Evolutionary conservation across 441 rosid species (phyloP), one percentile per base, ranked within the genome.

Genomic region (Pelargonium myrrhifolium): DNA sequence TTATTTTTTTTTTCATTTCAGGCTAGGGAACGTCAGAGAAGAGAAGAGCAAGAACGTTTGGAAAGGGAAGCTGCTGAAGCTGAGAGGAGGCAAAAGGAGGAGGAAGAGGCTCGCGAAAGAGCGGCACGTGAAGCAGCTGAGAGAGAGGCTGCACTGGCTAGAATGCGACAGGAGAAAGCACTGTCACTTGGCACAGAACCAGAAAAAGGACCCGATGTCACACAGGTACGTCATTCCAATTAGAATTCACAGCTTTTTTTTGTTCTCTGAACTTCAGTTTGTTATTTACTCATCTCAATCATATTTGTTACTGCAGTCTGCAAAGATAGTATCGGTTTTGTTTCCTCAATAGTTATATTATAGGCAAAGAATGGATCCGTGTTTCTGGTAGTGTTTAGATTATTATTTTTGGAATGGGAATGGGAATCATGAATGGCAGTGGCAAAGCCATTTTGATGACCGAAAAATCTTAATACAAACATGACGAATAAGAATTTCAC

Each of bases 61-160:
- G 87, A 81, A 81, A 88, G 87, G 71, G 99, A 94, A 83, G 97
- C 96, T 77, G 94, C 94, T 67, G 99, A 94, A 80, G 96, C 86
- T 68, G 96, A 85, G 80, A 85, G 79, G 83, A 92, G 85, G 81
- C 88, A 22, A 9, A 88, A 83, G 75, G 99, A 92, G 78, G 98
- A 88, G 68, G 93, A 92, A 72, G 98, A 94, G 65, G 97, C 97
- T 68, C 83, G 73, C 62, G 93, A 86, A 72, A 88, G 89, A 80
- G 94, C 83, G 62, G 92, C 79, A 12, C 80, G 68, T 67, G 97
- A 92, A 78, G 93, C 92, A 69, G 99, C 83, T 42, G 96, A 94
- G 75, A 88, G 76, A 77, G 93, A 77, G 78, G 97, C 96, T 72
- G 86, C 86, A 12, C 75, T 82, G 56, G 93, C 85, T 68, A 85